Evolutionary conservation across 768 basidiomycete species (phyloP).

Genomic region (Boletus sensibilis): DNA sequence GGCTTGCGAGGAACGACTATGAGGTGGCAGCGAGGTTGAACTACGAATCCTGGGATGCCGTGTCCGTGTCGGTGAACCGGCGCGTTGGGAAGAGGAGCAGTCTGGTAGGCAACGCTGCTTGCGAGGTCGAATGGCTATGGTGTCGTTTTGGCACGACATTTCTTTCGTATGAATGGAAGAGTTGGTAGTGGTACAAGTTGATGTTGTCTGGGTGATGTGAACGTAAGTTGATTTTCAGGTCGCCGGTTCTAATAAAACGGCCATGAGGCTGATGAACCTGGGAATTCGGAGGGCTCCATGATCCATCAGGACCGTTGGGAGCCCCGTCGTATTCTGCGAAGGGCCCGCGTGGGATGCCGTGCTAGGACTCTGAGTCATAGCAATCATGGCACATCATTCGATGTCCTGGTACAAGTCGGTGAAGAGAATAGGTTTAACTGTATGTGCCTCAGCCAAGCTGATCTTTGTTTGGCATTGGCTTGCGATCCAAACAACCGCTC

Average conservation of each 20-base stretch:
- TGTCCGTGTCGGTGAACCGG: slow-evolving; percentile 7
- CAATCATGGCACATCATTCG: neutral
- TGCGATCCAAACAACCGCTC: slow-evolving; percentile 9
- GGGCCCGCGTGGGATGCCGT: neutral
- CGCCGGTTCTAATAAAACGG: slow-evolving; percentile 15
- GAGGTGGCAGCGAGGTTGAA: slow-evolving; percentile 11
- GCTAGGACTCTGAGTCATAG: no score
- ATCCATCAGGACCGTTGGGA: neutral
- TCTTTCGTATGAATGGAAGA: slow-evolving; percentile 3
- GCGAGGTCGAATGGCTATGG: slow-evolving; percentile 5
- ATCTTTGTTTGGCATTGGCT: slow-evolving; percentile 14
- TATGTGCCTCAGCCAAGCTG: neutral
- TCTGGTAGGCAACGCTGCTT: neutral
- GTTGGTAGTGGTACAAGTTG: slow-evolving; percentile 26
- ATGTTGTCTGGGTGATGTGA: slow-evolving; percentile 13
- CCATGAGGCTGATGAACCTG: slow-evolving; percentile 12
- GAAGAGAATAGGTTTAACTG: neutral
- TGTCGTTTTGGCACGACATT: slow-evolving; percentile 21
- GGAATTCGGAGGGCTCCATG: slow-evolving; percentile 1
- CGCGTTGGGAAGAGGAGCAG: slow-evolving; percentile 1
- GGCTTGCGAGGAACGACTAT: neutral
- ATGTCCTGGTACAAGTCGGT: neutral
- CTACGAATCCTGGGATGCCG: slow-evolving; percentile 8
- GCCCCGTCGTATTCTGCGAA: neutral
- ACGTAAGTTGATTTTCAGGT: slow-evolving; percentile 29